Evolutionary conservation across 2,329 filamentous ascomycete species (phyloP).

Genomic region (Aspergillus uvarum): DNA sequence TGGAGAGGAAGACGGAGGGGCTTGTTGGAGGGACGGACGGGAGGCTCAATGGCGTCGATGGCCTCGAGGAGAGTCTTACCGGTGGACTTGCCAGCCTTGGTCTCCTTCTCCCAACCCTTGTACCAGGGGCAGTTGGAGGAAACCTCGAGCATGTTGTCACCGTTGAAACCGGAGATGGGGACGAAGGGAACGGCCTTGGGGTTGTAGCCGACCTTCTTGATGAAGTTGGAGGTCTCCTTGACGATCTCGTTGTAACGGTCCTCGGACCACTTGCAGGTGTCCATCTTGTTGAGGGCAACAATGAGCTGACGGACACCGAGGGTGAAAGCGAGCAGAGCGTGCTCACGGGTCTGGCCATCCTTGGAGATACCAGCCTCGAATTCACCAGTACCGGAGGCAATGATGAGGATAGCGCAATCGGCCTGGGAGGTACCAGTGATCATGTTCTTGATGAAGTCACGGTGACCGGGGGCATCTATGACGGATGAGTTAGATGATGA

Average conservation of each 20-base stretch:
- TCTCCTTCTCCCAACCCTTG: constrained; percentile 99
- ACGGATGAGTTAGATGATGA: constrained; percentile 18
- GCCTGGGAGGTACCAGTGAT: constrained; percentile 99
- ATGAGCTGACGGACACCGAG: constrained; percentile 99
- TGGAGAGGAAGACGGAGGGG: constrained; percentile 99
- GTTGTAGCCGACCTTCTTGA: constrained; percentile 99
- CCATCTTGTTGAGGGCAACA: constrained; percentile 99
- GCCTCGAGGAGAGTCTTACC: constrained; percentile 99
- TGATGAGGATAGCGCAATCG: constrained; percentile 99
- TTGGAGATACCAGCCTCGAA: constrained; percentile 99
- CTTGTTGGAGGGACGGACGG: constrained; percentile 95
- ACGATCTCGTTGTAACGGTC: constrained; percentile 97
- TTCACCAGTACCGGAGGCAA: constrained; percentile 99
- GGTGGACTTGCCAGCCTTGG: constrained; percentile 77
- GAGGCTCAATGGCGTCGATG: constrained; percentile 93
- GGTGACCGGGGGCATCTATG: constrained; percentile 92
- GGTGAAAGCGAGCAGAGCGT: constrained; percentile 99
- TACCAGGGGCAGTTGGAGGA: constrained; percentile 99
- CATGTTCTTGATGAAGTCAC: constrained; percentile 99
- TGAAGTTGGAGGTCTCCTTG: constrained; percentile 99
- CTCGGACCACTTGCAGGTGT: constrained; percentile 98
- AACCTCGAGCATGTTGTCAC: constrained; percentile 96
- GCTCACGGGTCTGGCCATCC: constrained; percentile 99
- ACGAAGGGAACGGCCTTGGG: constrained; percentile 98
- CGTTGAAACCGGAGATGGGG: constrained; percentile 99